phyloP scores from a whole-genome alignment of 192 early-diverging fungal species.

The Coemansia sp. region DNA sequence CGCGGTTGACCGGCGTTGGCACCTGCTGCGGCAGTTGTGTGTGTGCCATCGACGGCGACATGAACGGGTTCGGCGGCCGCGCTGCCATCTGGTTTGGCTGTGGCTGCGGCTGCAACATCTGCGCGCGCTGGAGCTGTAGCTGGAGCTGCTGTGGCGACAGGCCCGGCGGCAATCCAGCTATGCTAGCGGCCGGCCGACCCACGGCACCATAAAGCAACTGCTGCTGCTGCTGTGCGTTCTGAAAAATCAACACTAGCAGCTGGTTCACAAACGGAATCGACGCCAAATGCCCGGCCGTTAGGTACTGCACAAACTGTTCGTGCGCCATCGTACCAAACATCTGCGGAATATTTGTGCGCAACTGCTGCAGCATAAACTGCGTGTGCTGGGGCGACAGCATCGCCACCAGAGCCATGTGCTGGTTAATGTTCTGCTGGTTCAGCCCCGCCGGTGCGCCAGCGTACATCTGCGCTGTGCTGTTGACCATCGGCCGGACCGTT shows the following conservation, averaged over 20 bases:
- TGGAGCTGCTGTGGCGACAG: conserved; percentile 25
- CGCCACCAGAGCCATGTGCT: conserved; percentile 31
- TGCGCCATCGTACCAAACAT: conserved; percentile 23
- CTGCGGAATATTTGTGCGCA: conserved; percentile 21
- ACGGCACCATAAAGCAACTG: conserved; percentile 9
- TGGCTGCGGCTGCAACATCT: conserved; percentile 11
- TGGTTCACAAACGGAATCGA: conserved; percentile 23
- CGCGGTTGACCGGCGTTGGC: background rate
- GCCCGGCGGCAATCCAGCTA: conserved; percentile 16
- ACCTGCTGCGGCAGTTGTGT: conserved; percentile 9
- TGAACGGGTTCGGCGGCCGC: conserved; percentile 24
- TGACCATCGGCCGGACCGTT: background rate
- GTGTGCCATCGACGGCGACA: conserved; percentile 23
- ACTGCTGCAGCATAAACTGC: conserved; percentile 22
- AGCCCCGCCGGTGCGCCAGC: background rate
- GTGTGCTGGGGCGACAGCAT: conserved; percentile 21
- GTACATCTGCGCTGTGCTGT: conserved; percentile 12
- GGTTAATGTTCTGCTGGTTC: conserved; percentile 5
- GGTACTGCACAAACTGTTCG: conserved; percentile 27
- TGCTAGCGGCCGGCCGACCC: background rate
- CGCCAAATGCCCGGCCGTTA: conserved; percentile 21
- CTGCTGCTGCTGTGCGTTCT: conserved; percentile 22
- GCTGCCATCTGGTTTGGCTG: conserved; percentile 6
- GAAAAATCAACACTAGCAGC: conserved; percentile 9
- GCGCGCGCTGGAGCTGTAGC: conserved; percentile 4